Evolutionary conservation across 2,329 filamentous ascomycete species (phyloP), one percentile per base, ranked within the genome.

Genomic region (Ceratocystis cacaofunesta): DNA sequence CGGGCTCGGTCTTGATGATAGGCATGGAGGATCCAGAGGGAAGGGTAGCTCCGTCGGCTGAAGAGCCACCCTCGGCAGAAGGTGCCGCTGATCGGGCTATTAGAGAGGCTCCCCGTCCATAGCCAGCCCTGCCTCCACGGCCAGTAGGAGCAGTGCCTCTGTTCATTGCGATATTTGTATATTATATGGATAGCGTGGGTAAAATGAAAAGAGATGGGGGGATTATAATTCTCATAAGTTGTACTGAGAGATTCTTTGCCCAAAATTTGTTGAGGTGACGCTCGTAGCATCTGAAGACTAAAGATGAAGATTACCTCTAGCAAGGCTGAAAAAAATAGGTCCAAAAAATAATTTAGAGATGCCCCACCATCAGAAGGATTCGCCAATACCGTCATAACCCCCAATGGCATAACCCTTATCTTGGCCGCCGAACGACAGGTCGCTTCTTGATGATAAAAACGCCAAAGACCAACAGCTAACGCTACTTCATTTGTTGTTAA

Each of bases 101-200:
- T 15, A 67, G 50, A 58, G 66, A 67, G 19, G 66, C 66, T 32
- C 66, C 66, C 22, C 66, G 48, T 30, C 66, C 60, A 25, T 60
- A 46, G 55, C 65, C 65, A 57, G 41, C 65, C 32, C 62, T 46
- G 62, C 66, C 63, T 57, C 63, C 28, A 22, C 58, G 62, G 58
- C 43, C 66, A 44, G 36, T 43, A 28, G 66, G 48, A 25, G 58
- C 61, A 57, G 60, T 62, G 17, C 30, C 48, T 62, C 62, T 63
- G 60, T 66, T 62, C 32, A 58, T 64, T 41, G 55, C 30, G 55
- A 30, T 58, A 52, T 52, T 10, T 52, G 19, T 52, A 10, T 22
- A 52, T 52, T 52, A 22, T 22, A 52, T 52, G 48, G 19, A 52
- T 22, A 12, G 48, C 0, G 48, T 25, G 22, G 22, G 10, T 15